Percentiles rank a stretch among this genome's conserved stretches.
phyloP scores from a whole-genome alignment of 805 yeast species.

The Komagataella phaffii region DNA sequence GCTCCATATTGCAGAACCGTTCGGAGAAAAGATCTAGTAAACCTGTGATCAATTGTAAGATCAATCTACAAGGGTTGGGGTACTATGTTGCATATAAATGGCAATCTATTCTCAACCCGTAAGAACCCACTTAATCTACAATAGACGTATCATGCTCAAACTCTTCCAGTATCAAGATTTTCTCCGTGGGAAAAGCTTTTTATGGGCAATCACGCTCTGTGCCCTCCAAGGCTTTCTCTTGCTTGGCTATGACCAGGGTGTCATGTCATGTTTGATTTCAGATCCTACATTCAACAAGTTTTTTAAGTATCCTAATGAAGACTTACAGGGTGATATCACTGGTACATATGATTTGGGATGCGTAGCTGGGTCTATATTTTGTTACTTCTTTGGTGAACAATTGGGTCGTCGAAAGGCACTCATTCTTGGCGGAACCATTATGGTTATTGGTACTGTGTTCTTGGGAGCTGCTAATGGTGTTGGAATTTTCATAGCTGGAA shows the following conservation, averaged over 20 bases:
- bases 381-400: conserved; percentile 22
- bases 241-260: conserved; percentile 74
- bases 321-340: conserved; percentile 30
- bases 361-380: conserved; percentile 26
- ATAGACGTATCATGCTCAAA: background rate
- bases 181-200: conserved; percentile 37
- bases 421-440: conserved; percentile 20
- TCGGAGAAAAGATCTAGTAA: background rate
- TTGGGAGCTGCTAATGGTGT: background rate
- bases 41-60: background rate
- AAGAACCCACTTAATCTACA: background rate
- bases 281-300: conserved; percentile 53
- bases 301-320: conserved; percentile 33
- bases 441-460: conserved; percentile 21
- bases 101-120: background rate
- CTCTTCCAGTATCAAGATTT: background rate
- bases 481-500: conserved; percentile 26
- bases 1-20: background rate
- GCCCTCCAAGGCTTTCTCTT: conserved; percentile 56
- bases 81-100: background rate
- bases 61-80: background rate
- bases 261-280: conserved; percentile 51
- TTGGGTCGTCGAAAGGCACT: conserved; percentile 24
- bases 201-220: conserved; percentile 35
- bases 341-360: conserved; percentile 35